Percentiles rank a stretch among this genome's conserved stretches.
Conservation (phyloP, 2,329 filamentous ascomycete species). For the Graphilbum ipis-grandicollis region DNA sequence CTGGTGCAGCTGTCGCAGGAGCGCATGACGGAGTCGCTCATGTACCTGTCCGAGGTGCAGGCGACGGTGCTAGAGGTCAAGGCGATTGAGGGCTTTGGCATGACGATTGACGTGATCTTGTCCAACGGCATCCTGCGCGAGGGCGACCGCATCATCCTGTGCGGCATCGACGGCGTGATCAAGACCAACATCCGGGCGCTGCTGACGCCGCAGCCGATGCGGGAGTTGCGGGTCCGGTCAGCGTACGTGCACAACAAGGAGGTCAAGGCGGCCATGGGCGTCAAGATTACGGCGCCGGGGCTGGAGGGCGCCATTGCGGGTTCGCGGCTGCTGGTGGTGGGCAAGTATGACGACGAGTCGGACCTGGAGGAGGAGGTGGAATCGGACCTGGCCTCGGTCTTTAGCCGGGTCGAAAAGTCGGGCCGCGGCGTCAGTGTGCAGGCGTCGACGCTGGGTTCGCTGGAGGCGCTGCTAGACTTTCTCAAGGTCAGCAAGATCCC, state of each 20-base stretch:
- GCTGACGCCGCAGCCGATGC: slow-evolving; percentile 80
- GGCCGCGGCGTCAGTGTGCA: slow-evolving; percentile 93
- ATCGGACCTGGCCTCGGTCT: slow-evolving; percentile 77
- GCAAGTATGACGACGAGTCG: slow-evolving; percentile 89
- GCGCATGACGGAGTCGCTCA: slow-evolving; percentile 89
- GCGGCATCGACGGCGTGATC: slow-evolving; percentile 92
- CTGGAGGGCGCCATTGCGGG: slow-evolving; percentile 93
- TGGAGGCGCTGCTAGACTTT: slow-evolving; percentile 94
- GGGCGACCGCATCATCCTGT: slow-evolving; percentile 86
- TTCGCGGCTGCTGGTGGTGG: slow-evolving; percentile 84
- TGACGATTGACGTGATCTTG: slow-evolving; percentile 92
- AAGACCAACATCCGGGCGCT: slow-evolving; percentile 89
- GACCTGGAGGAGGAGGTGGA: slow-evolving; percentile 95
- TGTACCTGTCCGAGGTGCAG: slow-evolving; percentile 97
- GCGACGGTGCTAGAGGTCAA: slow-evolving; percentile 98
- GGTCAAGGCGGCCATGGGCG: slow-evolving; percentile 93
- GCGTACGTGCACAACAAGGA: slow-evolving; percentile 98
- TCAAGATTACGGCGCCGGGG: slow-evolving; percentile 94
- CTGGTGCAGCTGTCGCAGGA: slow-evolving; percentile 86
- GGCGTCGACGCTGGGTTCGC: slow-evolving; percentile 88
- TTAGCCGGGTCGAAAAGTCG: slow-evolving; percentile 80
- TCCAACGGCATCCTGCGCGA: slow-evolving; percentile 91
- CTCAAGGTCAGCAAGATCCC: slow-evolving; percentile 91
- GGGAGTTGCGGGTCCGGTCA: slow-evolving; percentile 88
- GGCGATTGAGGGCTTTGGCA: slow-evolving; percentile 95